Evolutionary conservation across 495 filamentous ascomycete species (phyloP), one percentile per base, ranked within the genome.

Genomic region (Chaetomium cochliodes): DNA sequence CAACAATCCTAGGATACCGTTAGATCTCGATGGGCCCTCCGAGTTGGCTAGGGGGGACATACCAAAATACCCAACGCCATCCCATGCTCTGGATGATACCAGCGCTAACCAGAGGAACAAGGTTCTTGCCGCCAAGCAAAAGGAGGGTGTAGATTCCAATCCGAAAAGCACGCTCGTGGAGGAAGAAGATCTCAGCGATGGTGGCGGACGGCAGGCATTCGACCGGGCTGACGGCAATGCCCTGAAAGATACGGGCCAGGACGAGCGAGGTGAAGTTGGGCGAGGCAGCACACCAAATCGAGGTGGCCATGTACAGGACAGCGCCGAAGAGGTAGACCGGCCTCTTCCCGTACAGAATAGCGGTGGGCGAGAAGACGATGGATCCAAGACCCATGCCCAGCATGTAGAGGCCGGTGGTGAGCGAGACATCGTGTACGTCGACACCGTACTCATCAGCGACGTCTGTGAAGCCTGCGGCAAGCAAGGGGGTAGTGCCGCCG

Each of bases 11-110:
- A 67, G 8, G 50, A 26, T 20, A 26, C 16, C 23, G 63, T 79
- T 69, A 80, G 73, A 44, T 20, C 13, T 11, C 13, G 13, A 18
- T n/a, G 22, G 9, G 13, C 5, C 28, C 4, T 16, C n/a, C 6
- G 3, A 39, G 9, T 23, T 3, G 20, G 58, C 13, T 23, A 25
- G 16, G 12, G 23, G 49, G 25, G 26, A 74, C 85, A 76, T 76
- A 90, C 89, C 91, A 96, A 71, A 94, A 94, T 0, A 92, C 90
- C 93, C 93, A 97, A 69, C 92, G 87, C 94, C 94, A 98, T 3
- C 84, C 84, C 46, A 91, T 72, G 2, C 79, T 76, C 60, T 90
- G 80, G 52, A 97, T 96, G 58, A 98, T 89, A 13, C 81, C 92
- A 15, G 94, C 94, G 74, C 90, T 93, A 9, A 92, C 89, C 56